These are phyloP conservation scores for Funneliformis geosporum DNA, from an alignment of 192 early-diverging fungal genomes.

Conservation along the genomic window DNA sequence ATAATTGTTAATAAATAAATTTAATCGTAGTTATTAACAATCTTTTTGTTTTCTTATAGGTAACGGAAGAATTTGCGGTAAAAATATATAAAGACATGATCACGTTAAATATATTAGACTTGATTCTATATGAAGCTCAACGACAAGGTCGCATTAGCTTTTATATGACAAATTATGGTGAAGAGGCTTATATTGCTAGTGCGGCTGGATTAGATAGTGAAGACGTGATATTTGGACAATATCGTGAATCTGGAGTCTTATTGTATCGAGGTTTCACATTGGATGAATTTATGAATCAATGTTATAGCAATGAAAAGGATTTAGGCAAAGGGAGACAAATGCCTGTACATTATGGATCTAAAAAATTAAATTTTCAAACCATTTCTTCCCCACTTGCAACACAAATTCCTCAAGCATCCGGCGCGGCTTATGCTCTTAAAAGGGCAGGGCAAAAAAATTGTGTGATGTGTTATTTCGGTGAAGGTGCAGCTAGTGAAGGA, in stretches of 20 bases:
- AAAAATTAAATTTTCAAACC: slow-evolving; percentile 87
- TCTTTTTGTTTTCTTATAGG: slow-evolving; percentile 39
- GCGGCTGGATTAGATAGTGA: slow-evolving; percentile 83
- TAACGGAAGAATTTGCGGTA: slow-evolving; percentile 72
- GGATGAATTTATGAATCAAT: slow-evolving; percentile 96
- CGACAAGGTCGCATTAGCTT: slow-evolving; percentile 97
- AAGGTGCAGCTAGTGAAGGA: slow-evolving; percentile 96
- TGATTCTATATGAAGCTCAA: slow-evolving; percentile 96
- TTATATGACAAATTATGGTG: slow-evolving; percentile 99
- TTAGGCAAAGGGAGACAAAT: slow-evolving; percentile 96
- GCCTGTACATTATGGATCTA: slow-evolving; percentile 95
- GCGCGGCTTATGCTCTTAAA: slow-evolving; percentile 94
- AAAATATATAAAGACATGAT: slow-evolving; percentile 93
- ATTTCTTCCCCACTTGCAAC: slow-evolving; percentile 96
- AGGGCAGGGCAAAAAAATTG: slow-evolving; percentile 74
- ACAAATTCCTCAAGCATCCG: slow-evolving; percentile 97
- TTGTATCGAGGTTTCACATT: slow-evolving; percentile 94
- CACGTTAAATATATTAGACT: slow-evolving; percentile 87
- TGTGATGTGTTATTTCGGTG: slow-evolving; percentile 95
- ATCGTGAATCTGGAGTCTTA: slow-evolving; percentile 93
- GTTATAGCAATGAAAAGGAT: slow-evolving; percentile 88
- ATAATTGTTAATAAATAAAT: not conserved
- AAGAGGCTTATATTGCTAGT: slow-evolving; percentile 92
- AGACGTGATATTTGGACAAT: slow-evolving; percentile 96
- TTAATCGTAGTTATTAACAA: slow-evolving; percentile 4